Evolutionary conservation across 352 stramenopile species (phyloP).

Genomic region (Globisporangium middletonii): DNA sequence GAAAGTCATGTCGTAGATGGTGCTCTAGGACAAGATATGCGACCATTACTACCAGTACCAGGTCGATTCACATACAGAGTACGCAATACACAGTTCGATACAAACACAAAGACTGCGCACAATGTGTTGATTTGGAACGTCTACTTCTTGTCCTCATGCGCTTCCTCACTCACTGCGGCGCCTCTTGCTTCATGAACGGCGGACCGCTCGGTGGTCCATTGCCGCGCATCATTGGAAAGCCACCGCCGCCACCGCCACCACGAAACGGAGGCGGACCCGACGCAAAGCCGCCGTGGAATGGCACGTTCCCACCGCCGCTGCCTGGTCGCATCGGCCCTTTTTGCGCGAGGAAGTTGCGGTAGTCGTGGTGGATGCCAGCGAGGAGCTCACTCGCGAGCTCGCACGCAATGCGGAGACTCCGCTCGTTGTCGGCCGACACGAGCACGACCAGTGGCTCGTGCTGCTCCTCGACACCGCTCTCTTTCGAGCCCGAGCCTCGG

Average conservation of each 20-base stretch:
- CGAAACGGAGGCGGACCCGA: constrained; percentile 10
- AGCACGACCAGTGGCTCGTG: constrained; percentile 81
- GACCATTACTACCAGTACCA: no score
- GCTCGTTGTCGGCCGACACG: constrained; percentile 82
- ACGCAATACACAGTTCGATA: background rate
- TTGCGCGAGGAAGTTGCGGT: constrained; percentile 54
- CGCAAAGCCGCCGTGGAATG: background rate
- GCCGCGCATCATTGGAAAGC: background rate
- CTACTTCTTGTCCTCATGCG: background rate
- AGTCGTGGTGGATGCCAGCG: constrained; percentile 67
- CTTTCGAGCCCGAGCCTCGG: constrained; percentile 71
- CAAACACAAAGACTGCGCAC: no score
- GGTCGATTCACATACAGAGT: background rate
- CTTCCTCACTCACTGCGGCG: background rate
- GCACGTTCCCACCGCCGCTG: background rate
- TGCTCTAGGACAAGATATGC: no score
- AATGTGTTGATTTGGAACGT: background rate
- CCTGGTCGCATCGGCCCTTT: constrained; percentile 15
- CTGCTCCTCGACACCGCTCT: constrained; percentile 57
- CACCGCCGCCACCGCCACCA: constrained; percentile 13
- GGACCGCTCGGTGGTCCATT: constrained; percentile 9
- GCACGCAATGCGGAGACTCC: constrained; percentile 74
- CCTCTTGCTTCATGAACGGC: constrained; percentile 11
- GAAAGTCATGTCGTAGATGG: constrained; percentile 51
- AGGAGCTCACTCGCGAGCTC: constrained; percentile 64